Evolutionary conservation across 2,329 filamentous ascomycete species (phyloP).

Genomic region (Alternaria gansuensis): DNA sequence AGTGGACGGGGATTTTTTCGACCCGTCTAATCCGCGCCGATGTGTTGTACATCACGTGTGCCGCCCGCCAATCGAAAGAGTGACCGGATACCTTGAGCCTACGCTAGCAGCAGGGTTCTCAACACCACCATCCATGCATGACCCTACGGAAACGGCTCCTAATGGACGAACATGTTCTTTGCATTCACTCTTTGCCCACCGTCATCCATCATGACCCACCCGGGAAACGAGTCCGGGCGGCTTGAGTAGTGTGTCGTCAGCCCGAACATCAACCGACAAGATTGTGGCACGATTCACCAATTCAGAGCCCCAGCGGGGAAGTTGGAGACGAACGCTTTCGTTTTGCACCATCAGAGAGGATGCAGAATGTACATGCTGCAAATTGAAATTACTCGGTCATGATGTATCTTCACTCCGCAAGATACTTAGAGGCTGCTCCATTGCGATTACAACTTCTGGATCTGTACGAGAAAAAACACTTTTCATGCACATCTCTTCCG

Average conservation of each 20-base stretch:
- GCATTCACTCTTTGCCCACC: conserved; percentile 6
- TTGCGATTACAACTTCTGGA: too few relatives aligned
- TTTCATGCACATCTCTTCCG: too few relatives aligned
- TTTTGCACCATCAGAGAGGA: too few relatives aligned
- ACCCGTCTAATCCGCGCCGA: conserved; percentile 20
- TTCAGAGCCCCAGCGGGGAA: neutral
- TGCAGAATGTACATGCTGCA: too few relatives aligned
- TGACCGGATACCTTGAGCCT: conserved; percentile 7
- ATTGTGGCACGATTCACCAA: neutral
- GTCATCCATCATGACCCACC: neutral
- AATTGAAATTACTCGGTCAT: too few relatives aligned
- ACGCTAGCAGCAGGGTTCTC: conserved; percentile 20
- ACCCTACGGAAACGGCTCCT: conserved; percentile 12
- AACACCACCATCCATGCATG: conserved; percentile 10
- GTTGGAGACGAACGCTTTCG: too few relatives aligned
- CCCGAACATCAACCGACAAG: neutral
- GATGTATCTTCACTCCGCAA: too few relatives aligned
- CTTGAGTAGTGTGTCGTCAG: conserved; percentile 1
- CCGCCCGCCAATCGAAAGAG: conserved; percentile 17
- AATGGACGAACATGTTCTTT: conserved; percentile 6
- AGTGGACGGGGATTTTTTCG: conserved; percentile 30
- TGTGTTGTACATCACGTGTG: conserved; percentile 30
- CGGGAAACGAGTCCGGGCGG: neutral
- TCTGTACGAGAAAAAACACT: too few relatives aligned
- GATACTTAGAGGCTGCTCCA: too few relatives aligned